phyloP scores from a whole-genome alignment of 1,139 yeast genomes.

The Protomyces macrosporus region DNA sequence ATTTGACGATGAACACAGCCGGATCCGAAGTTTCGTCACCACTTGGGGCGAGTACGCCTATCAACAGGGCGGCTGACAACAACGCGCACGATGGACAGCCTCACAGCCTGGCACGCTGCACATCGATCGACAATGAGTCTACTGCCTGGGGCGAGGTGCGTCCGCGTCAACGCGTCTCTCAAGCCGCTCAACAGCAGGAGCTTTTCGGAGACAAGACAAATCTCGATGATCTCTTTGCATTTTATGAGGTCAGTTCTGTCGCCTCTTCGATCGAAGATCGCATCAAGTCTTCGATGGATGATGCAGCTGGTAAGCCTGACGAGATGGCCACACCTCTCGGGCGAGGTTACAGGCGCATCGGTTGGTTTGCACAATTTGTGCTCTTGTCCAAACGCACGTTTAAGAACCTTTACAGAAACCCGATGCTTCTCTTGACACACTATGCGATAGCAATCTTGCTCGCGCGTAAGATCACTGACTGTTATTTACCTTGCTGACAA shows the following conservation, averaged over 20 bases:
- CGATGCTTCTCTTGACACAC: constrained; percentile 74
- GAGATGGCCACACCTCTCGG: constrained; percentile 11
- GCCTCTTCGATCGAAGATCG: background rate
- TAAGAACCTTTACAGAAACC: constrained; percentile 86
- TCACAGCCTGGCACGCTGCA: constrained; percentile 7
- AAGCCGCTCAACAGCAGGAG: background rate
- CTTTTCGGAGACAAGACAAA: background rate
- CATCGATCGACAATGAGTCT: constrained; percentile 10
- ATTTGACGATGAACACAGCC: constrained; percentile 61
- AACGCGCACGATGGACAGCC: background rate
- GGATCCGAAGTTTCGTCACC: background rate
- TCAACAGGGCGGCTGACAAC: background rate
- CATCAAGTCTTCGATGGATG: background rate
- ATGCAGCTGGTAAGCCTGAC: background rate
- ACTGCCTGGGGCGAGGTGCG: constrained; percentile 11
- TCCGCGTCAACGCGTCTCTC: background rate
- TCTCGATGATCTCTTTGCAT: background rate
- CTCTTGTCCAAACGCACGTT: constrained; percentile 81
- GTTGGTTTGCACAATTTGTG: constrained; percentile 42
- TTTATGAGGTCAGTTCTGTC: constrained; percentile 3
- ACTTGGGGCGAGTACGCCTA: background rate
- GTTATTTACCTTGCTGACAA: background rate
- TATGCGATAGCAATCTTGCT: constrained; percentile 69
- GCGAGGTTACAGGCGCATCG: constrained; percentile 9
- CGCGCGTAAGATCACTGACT: constrained; percentile 45